A percentile compares a stretch with the other conserved stretches of the same genome.
phyloP scores from a whole-genome alignment of 164 flowering plant genomes.

The Aristolochia contorta region DNA sequence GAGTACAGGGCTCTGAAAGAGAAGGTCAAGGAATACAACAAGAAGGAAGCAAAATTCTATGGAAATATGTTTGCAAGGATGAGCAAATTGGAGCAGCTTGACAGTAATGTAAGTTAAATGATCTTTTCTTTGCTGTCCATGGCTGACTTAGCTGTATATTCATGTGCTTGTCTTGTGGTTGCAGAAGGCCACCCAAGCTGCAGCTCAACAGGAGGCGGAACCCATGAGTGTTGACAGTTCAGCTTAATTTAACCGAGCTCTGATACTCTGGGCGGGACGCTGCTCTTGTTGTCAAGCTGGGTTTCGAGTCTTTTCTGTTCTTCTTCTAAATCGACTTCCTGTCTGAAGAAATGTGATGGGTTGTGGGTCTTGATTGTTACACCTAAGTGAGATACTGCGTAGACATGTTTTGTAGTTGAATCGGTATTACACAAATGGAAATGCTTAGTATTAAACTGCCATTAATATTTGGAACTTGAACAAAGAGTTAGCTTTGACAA shows the following conservation, averaged over 20 bases:
- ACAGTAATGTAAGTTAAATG: slow-evolving; percentile 24
- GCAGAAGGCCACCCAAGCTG: slow-evolving; percentile 25
- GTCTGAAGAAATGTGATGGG: too few relatives aligned
- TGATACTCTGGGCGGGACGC: too few relatives aligned
- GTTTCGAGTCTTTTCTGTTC: neutral
- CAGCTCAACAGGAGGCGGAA: slow-evolving; percentile 28
- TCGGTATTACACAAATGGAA: too few relatives aligned
- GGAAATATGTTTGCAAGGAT: slow-evolving; percentile 85
- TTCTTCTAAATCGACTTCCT: neutral
- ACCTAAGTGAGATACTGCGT: too few relatives aligned
- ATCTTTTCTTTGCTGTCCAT: neutral
- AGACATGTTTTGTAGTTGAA: too few relatives aligned
- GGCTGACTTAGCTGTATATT: too few relatives aligned
- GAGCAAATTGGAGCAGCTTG: slow-evolving; percentile 33
- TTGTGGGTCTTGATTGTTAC: too few relatives aligned
- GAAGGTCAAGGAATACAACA: slow-evolving; percentile 79
- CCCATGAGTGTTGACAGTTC: slow-evolving; percentile 55
- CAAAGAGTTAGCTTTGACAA: too few relatives aligned
- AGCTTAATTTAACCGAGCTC: slow-evolving; percentile 16
- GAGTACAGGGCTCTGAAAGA: slow-evolving; percentile 76
- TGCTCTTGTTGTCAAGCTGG: slow-evolving; percentile 3
- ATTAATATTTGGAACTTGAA: too few relatives aligned
- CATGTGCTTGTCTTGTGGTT: neutral
- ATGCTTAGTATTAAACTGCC: too few relatives aligned
- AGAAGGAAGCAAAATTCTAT: slow-evolving; percentile 83